These are phyloP conservation scores for Sphagnum magellanicum DNA, from an alignment of 228 moss, liverwort and hornwort genomes.

Conservation along the genomic window DNA sequence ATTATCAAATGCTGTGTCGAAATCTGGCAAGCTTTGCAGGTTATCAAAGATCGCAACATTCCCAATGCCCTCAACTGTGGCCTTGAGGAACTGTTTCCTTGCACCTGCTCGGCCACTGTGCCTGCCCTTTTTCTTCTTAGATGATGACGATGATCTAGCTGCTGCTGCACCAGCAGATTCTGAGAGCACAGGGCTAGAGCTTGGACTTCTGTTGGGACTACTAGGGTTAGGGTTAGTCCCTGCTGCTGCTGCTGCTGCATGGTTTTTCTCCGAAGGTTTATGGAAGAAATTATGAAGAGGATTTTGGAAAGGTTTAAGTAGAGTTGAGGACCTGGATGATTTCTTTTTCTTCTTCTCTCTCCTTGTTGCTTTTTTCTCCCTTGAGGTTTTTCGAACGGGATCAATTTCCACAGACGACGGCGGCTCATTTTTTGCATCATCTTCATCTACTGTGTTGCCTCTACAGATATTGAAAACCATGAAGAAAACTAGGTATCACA, in stretches of 20 bases:
- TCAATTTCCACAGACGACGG: no score
- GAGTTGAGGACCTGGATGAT: constrained; percentile 21
- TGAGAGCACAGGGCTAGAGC: constrained; percentile 11
- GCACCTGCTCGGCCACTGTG: constrained; percentile 34
- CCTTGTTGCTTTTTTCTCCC: no score
- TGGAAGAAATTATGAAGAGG: background rate
- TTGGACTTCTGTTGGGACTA: background rate
- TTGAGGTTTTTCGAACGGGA: no score
- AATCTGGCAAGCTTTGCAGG: constrained; percentile 71
- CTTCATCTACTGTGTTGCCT: constrained; percentile 47
- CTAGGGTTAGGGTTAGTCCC: background rate
- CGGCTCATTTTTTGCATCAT: constrained; percentile 21
- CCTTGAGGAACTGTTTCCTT: constrained; percentile 60
- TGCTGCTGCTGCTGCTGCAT: constrained; percentile 5
- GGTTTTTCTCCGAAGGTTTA: constrained; percentile 14
- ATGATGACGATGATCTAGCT: background rate
- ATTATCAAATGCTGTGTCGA: constrained; percentile 46
- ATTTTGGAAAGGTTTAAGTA: constrained; percentile 36
- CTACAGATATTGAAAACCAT: constrained; percentile 63
- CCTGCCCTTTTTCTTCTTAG: constrained; percentile 3
- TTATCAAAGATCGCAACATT: constrained; percentile 61
- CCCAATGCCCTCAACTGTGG: constrained; percentile 47
- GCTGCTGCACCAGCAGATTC: constrained; percentile 10
- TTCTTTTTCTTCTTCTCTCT: constrained; percentile 8
- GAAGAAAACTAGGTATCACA: constrained; percentile 2